Conservation (phyloP, 2,329 filamentous ascomycete species). For the Lachnellula hyalina region DNA sequence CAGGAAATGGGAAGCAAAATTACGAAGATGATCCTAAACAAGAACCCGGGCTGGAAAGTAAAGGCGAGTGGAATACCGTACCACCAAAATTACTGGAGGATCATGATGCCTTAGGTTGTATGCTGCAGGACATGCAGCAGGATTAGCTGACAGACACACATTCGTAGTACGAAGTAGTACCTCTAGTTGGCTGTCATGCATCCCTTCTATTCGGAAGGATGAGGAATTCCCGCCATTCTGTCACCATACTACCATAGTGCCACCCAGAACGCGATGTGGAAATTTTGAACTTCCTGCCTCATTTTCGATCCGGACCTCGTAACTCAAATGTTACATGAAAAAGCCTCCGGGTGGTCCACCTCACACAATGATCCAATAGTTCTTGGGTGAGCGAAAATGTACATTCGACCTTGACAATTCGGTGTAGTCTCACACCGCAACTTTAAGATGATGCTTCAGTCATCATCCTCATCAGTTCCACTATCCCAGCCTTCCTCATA, state of each 20-base stretch:
- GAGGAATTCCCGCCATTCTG: no score
- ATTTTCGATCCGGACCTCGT: background rate
- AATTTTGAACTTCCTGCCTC: no score
- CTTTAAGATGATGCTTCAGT: conserved; percentile 15
- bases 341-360: background rate
- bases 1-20: background rate
- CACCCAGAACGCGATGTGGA: no score
- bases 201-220: background rate
- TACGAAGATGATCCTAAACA: background rate
- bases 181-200: background rate
- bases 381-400: background rate
- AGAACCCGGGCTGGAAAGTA: background rate
- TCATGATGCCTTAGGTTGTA: background rate
- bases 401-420: background rate
- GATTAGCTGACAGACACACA: background rate
- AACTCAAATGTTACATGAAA: background rate
- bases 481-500: conserved; percentile 87
- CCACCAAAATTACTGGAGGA: no score
- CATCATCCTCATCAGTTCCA: conserved; percentile 66
- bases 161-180: background rate
- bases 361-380: background rate
- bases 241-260: no score
- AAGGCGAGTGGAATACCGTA: background rate
- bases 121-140: background rate
- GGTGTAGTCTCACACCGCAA: background rate